phyloP scores from a whole-genome alignment of 2,329 filamentous ascomycete genomes.

The Ceratocystis smalleyi region DNA sequence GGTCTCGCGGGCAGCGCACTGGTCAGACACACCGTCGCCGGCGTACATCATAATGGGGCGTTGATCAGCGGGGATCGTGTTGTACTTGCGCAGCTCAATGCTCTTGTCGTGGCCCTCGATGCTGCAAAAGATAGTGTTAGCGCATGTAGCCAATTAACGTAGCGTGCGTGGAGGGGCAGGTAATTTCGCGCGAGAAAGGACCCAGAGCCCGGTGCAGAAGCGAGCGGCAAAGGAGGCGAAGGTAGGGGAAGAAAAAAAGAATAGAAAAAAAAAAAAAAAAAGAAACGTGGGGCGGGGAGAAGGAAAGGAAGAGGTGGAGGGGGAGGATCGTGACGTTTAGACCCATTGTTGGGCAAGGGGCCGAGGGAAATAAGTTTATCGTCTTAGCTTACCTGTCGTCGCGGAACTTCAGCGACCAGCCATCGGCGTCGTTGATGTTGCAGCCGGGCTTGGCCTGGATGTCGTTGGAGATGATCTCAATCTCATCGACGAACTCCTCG shows the following conservation, averaged over 20 bases:
- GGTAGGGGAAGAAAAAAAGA: background rate
- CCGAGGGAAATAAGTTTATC: constrained; percentile 33
- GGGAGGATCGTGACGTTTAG: constrained; percentile 4
- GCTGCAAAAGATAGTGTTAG: constrained; percentile 27
- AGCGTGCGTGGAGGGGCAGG: background rate
- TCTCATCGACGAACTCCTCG: constrained; percentile 53
- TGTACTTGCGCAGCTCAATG: constrained; percentile 76
- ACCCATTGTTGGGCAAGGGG: background rate
- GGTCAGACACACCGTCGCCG: constrained; percentile 82
- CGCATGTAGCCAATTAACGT: background rate
- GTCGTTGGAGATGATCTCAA: constrained; percentile 84
- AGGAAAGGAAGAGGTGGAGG: background rate
- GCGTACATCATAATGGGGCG: constrained; percentile 85
- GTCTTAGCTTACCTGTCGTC: constrained; percentile 40
- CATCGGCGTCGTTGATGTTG: constrained; percentile 60
- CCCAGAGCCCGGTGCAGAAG: background rate
- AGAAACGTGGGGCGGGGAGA: background rate
- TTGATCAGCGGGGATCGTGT: constrained; percentile 46
- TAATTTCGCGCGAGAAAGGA: background rate
- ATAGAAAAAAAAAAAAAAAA: too few species aligned
- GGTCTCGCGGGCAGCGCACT: constrained; percentile 83
- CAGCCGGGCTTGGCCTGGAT: constrained; percentile 49
- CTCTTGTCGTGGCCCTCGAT: constrained; percentile 96
- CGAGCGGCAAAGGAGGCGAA: background rate
- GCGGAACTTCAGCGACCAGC: constrained; percentile 79